Percentiles rank a stretch among this genome's conserved stretches.
phyloP scores from a whole-genome alignment of 352 stramenopile genomes.

The Phytophthora palmivora region DNA sequence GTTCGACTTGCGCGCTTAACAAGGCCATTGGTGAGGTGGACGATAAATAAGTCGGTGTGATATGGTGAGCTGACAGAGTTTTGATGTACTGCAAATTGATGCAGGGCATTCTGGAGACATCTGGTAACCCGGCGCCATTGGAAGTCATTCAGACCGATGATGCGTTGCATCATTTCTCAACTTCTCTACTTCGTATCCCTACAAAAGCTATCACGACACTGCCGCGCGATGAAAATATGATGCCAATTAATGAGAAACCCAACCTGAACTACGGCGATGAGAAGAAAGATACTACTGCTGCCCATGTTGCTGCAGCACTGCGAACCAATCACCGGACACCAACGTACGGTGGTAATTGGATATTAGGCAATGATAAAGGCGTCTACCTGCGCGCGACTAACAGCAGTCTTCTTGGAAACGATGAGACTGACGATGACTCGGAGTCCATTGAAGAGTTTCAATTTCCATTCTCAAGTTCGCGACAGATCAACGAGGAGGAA shows the following conservation, averaged over 20 bases:
- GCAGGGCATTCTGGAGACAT: conserved; percentile 60
- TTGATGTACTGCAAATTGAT: neutral
- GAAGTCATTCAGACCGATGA: conserved; percentile 68
- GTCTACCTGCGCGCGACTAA: conserved; percentile 78
- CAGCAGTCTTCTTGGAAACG: conserved; percentile 69
- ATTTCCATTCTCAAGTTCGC: conserved; percentile 51
- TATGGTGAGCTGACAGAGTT: conserved; percentile 3
- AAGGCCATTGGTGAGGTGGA: conserved; percentile 30
- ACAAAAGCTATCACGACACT: conserved; percentile 83
- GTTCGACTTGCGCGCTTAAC: conserved; percentile 34
- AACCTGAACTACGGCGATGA: conserved; percentile 29
- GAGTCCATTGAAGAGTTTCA: conserved; percentile 56
- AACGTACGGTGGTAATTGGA: conserved; percentile 81
- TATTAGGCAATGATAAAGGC: conserved; percentile 80
- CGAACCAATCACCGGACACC: conserved; percentile 17
- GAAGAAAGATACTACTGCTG: conserved; percentile 13
- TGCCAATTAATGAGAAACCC: conserved; percentile 50
- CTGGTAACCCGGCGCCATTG: conserved; percentile 40
- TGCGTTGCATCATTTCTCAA: conserved; percentile 69
- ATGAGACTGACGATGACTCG: conserved; percentile 70
- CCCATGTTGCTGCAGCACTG: conserved; percentile 10
- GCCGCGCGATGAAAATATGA: conserved; percentile 64
- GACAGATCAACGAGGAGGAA: conserved; percentile 47
- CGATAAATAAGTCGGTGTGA: neutral
- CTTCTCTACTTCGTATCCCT: conserved; percentile 70